Percentiles rank a stretch among this genome's conserved stretches.
These are phyloP conservation scores for Malus hybrid DNA, from an alignment of 331 rosid genomes.

Conservation along the genomic window DNA sequence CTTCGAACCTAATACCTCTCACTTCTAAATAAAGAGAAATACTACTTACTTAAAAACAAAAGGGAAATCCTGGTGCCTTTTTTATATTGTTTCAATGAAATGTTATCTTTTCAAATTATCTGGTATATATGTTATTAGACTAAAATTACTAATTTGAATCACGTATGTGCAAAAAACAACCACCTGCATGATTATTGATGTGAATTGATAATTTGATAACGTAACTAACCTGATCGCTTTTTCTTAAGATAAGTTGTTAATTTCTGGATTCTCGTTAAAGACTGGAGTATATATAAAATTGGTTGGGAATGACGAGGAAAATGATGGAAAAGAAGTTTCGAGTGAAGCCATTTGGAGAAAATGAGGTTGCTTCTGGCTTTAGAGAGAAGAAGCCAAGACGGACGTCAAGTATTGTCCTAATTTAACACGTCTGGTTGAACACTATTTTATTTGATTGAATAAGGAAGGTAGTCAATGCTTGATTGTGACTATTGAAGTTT, in stretches of 20 bases:
- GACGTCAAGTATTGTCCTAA: background rate
- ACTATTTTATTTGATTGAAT: background rate
- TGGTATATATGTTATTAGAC: background rate
- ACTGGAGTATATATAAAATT: background rate
- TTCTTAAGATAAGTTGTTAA: background rate
- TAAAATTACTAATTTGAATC: background rate
- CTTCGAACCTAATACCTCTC: too few relatives aligned
- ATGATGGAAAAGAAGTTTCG: background rate
- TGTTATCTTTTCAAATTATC: background rate
- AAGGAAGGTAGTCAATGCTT: constrained; percentile 11
- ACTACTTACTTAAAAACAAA: background rate
- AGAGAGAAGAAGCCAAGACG: constrained; percentile 3
- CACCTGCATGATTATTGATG: too few relatives aligned
- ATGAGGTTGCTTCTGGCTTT: background rate
- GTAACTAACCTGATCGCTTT: background rate
- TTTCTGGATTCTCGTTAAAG: background rate
- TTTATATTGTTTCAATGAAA: background rate
- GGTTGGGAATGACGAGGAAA: background rate
- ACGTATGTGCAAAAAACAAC: too few relatives aligned
- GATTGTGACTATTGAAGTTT: constrained; percentile 15
- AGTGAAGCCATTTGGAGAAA: constrained; percentile 2
- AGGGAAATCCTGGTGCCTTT: background rate
- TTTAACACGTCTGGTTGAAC: constrained; percentile 9
- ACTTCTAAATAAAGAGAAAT: too few relatives aligned
- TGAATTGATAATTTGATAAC: background rate